Conservation (phyloP, 352 stramenopile species). For the Globisporangium recalcitrans region DNA sequence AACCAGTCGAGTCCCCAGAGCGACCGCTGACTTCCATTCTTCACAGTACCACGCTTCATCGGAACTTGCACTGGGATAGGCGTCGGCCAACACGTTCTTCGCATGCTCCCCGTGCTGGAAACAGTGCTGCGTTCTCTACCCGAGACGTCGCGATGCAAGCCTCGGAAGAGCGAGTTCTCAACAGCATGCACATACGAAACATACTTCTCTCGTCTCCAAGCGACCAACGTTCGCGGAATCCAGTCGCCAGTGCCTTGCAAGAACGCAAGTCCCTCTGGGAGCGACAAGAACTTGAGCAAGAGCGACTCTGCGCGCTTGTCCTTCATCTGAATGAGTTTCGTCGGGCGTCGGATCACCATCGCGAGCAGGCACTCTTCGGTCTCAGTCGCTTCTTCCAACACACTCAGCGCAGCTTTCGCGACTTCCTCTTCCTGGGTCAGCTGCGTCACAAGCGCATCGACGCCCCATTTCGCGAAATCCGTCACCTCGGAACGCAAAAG, state of each 20-base stretch:
- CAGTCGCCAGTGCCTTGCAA: constrained; percentile 76
- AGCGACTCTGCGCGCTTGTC: constrained; percentile 78
- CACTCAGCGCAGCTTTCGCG: constrained; percentile 79
- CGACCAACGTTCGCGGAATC: constrained; percentile 69
- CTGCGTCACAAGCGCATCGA: constrained; percentile 81
- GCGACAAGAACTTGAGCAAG: constrained; percentile 79
- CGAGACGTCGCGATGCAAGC: constrained; percentile 71
- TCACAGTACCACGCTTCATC: constrained; percentile 68
- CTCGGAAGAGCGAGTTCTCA: constrained; percentile 77
- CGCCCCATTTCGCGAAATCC: constrained; percentile 86
- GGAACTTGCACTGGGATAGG: constrained; percentile 83
- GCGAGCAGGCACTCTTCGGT: constrained; percentile 76
- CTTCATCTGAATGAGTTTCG: constrained; percentile 71
- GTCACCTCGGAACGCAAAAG: constrained; percentile 80
- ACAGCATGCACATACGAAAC: constrained; percentile 83
- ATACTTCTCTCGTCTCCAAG: constrained; percentile 80
- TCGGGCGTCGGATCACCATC: constrained; percentile 80
- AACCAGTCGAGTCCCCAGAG: constrained; percentile 86
- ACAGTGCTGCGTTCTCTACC: constrained; percentile 49
- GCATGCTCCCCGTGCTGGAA: constrained; percentile 25
- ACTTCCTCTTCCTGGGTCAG: constrained; percentile 84
- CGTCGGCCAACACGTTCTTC: constrained; percentile 55
- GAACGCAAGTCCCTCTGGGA: constrained; percentile 74
- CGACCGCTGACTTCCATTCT: constrained; percentile 55
- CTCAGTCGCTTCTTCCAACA: constrained; percentile 83